Base-by-base conservation (phyloP, 208 protist genomes). In the Phytomonas francai region DNA sequence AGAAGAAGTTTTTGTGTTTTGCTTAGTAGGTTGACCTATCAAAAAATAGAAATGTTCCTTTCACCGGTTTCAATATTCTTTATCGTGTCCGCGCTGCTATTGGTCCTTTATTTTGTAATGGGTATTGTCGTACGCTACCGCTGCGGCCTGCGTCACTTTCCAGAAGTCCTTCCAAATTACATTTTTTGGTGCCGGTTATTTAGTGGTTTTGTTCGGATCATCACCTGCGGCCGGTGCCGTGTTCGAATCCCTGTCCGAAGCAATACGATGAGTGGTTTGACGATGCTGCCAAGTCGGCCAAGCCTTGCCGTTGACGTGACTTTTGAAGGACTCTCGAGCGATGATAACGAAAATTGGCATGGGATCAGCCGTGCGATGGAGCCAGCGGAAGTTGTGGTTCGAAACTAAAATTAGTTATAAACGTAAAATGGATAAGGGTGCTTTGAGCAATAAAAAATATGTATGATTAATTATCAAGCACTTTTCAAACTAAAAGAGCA, bases 141-240 rank as follows among this genome's bases (percentile, higher is more conserved):
- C 70, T 77, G 84, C 51, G 88, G 88, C 30, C 75, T 94, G 19
- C 83, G 79, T 32, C 72, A 68, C 67, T 94, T 74, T 67, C 88
- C 88, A 0, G 77, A 88, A 66, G 76, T 94, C 56, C 77, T 94
- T 39, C 88, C 88, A 2, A 87, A 94, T 67, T 94, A 94, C 57
- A 73, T 64, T 8, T 75, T 87, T n/a, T 91, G 85, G 88, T 86
- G 79, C 49, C 29, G 62, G 29, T 30, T 92, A 0, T 28, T 71
- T 2, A 27, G 59, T 25, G 16, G 71, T 4, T 7, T 87, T n/a
- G 31, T 80, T 51, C 65, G 75, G 12, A 31, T 83, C 30, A 45
- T 79, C 31, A 89, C 79, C 0, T 91, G 85, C 45, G 85, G 88
- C 16, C 73, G 72, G 22, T 74, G 59, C 32, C 70, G 67, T 16